These are phyloP conservation scores for Schizosaccharomyces octosporus DNA, from an alignment of 805 yeast genomes.

Conservation along the genomic window DNA sequence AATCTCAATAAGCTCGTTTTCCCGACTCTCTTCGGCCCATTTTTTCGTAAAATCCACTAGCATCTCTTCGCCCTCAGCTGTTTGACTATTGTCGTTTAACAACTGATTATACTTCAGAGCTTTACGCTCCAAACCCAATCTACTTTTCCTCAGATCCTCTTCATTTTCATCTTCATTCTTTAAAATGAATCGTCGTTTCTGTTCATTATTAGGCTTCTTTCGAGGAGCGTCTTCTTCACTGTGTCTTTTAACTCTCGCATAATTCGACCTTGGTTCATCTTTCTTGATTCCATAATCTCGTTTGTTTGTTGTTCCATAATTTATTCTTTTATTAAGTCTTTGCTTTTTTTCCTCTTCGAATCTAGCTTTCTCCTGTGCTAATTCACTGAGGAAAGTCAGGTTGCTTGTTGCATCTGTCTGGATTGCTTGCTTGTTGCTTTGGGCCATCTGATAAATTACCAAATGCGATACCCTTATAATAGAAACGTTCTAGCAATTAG, in stretches of 20 bases:
- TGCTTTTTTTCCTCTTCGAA: background rate
- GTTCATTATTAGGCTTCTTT: background rate
- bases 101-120: background rate
- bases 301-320: no score
- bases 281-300: no score
- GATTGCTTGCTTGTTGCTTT: no score
- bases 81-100: background rate
- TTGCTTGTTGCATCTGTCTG: no score
- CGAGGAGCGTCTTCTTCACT: no score
- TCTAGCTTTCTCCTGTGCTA: background rate
- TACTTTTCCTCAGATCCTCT: background rate
- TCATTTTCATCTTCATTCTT: background rate
- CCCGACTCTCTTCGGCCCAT: constrained; percentile 3
- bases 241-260: no score
- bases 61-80: background rate
- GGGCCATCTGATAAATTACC: no score
- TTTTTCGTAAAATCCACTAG: constrained; percentile 1
- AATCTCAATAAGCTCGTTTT: constrained; percentile 6
- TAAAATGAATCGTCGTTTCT: background rate
- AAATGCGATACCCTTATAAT: no score
- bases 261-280: no score
- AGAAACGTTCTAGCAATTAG: no score
- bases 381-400: background rate
- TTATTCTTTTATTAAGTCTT: background rate
- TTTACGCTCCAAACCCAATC: background rate